Evolutionary conservation across 192 early-diverging fungal genomes (phyloP), one percentile per base, ranked within the genome.

Genomic region (Coemansia erecta): DNA sequence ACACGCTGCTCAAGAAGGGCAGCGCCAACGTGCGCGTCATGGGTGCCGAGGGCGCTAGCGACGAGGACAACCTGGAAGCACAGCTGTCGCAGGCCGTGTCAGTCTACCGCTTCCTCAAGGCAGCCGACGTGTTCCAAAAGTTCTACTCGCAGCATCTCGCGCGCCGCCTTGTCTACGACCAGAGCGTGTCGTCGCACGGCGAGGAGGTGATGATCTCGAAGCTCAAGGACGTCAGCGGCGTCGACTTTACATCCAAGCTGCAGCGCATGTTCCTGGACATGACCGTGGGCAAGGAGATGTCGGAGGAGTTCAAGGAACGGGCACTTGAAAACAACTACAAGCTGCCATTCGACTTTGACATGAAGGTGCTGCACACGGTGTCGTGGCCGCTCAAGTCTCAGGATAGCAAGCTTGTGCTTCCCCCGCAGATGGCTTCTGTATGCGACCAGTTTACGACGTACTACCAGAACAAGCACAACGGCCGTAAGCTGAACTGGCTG

Each of bases 111-210:
- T 99, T 93, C 69, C 85, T 99, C 42, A 93, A 94, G 58, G 94
- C 95, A 83, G 92, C 93, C 72, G 97, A 99, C 69, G 92, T 99
- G 26, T 99, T 98, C 82, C 95, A 97, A 72, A 94, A 95, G 78
- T 94, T 95, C 50, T 99, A 99, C 77, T 87, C 88, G 35, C 92
- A 90, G 70, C 89, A 90, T 82, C 73, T 99, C 66, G 92, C 95
- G 23, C 92, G 92, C 51, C 94, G 97, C 40, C 84, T 99, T 15
- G 91, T 99, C 15, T 87, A 93, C 78, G 84, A 83, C 47, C 84
- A 88, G 9, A 98, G 93, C 17, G 90, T 90, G 28, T 94, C 90
- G 22, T 89, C 92, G 47, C 94, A 99, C 65, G 85, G 88, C 53
- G 97, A 99, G 72, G 88, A 88, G 40, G 88, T 85, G 52, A 98